Percentiles rank a stretch among this genome's conserved stretches.
These are phyloP conservation scores for Solanum piurae DNA, from an alignment of 257 asterid species.

Conservation along the genomic window DNA sequence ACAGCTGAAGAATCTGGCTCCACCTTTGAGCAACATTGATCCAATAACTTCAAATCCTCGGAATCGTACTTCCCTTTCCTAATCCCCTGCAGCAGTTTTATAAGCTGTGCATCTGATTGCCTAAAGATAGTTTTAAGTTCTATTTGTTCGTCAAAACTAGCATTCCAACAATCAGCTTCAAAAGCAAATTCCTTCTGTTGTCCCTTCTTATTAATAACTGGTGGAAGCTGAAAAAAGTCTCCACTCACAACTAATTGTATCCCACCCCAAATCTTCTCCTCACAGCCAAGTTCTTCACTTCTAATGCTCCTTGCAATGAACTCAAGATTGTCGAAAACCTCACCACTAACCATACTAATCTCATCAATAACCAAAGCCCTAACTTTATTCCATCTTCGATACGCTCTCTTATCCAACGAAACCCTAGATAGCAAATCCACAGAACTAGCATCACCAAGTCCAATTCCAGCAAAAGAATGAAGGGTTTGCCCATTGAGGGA, in stretches of 20 bases:
- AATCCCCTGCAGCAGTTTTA: conserved; percentile 46
- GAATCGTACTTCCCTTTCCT: conserved; percentile 40
- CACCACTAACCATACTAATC: conserved; percentile 53
- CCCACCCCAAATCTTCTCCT: conserved; percentile 55
- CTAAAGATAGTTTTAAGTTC: conserved; percentile 54
- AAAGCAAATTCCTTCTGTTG: conserved; percentile 35
- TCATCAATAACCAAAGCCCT: conserved; percentile 60
- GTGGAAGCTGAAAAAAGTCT: conserved; percentile 72
- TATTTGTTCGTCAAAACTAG: conserved; percentile 43
- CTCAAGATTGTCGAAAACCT: conserved; percentile 39
- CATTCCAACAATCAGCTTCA: conserved; percentile 61
- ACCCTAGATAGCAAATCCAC: conserved; percentile 31
- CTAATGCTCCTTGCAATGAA: conserved; percentile 35
- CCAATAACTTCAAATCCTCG: conserved; percentile 35
- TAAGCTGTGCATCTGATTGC: conserved; percentile 42
- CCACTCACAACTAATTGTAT: conserved; percentile 73
- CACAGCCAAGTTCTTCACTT: conserved; percentile 1
- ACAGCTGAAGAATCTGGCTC: conserved; percentile 67
- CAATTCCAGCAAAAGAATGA: conserved; percentile 54
- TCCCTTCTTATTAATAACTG: conserved; percentile 17
- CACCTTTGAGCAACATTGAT: conserved; percentile 34
- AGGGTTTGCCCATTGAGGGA: conserved; percentile 46
- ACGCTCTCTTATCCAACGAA: conserved; percentile 21
- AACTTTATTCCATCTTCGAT: conserved; percentile 47
- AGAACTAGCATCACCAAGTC: conserved; percentile 19